phyloP scores from a whole-genome alignment of 805 yeast species.

The Sugiyamaella smithiae region DNA sequence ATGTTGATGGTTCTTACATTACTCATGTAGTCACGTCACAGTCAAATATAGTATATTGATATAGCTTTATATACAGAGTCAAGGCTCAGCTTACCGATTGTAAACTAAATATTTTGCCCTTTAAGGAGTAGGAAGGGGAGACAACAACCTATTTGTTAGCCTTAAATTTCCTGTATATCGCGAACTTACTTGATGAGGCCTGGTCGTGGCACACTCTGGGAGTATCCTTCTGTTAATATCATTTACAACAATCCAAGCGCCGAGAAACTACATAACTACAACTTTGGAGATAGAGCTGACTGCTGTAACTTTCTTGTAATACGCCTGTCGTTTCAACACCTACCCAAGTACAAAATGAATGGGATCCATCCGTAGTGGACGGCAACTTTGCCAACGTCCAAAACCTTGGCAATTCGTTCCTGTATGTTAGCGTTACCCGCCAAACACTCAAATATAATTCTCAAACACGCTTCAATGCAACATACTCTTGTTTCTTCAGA shows the following conservation, averaged over 20 bases:
- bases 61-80: too few relatives aligned
- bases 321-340: too few relatives aligned
- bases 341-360: conserved; percentile 79
- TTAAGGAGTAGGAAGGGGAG: conserved; percentile 79
- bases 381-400: conserved; percentile 79
- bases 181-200: conserved; percentile 56
- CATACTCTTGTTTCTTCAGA: conserved; percentile 42
- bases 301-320: too few relatives aligned
- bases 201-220: conserved; percentile 79
- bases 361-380: conserved; percentile 98
- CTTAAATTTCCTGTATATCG: too few relatives aligned
- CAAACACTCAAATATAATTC: conserved; percentile 27
- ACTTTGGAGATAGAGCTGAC: too few relatives aligned
- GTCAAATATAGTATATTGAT: too few relatives aligned
- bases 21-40: too few relatives aligned
- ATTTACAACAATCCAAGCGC: not conserved
- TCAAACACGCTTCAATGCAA: not conserved
- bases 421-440: conserved; percentile 33
- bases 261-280: too few relatives aligned
- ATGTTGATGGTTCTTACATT: too few relatives aligned
- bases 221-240: conserved; percentile 47
- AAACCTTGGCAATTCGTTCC: conserved; percentile 83
- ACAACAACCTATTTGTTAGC: conserved; percentile 64
- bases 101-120: too few relatives aligned
- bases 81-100: too few relatives aligned